Evolutionary conservation across 2,329 filamentous ascomycete species (phyloP).

Genomic region (Phialocephala sp.): DNA sequence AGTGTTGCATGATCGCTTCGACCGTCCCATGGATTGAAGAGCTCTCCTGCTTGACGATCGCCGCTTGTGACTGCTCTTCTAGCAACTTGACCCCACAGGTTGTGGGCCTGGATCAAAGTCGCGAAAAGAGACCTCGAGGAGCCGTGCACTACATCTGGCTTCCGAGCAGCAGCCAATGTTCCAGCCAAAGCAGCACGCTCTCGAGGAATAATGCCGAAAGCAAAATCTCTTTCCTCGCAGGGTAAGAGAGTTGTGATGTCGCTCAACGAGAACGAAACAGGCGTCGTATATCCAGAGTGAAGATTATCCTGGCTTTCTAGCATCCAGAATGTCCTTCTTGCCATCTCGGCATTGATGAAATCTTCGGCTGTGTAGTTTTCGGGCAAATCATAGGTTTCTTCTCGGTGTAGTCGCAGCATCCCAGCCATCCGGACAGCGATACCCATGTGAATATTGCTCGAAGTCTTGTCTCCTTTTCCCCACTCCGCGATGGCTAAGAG

Average conservation of each 20-base stretch:
- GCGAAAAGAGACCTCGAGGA: constrained; percentile 46
- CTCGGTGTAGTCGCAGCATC: constrained; percentile 45
- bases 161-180: constrained; percentile 40
- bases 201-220: constrained; percentile 42
- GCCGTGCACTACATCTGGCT: constrained; percentile 37
- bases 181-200: constrained; percentile 44
- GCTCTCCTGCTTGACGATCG: constrained; percentile 19
- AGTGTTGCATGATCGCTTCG: constrained; percentile 39
- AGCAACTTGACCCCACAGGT: constrained; percentile 47
- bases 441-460: constrained; percentile 54
- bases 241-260: constrained; percentile 47
- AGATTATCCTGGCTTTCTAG: constrained; percentile 46
- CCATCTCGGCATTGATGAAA: constrained; percentile 44
- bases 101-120: constrained; percentile 46
- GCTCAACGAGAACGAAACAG: constrained; percentile 43
- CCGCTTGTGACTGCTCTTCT: constrained; percentile 36
- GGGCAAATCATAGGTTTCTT: constrained; percentile 45
- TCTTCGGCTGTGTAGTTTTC: constrained; percentile 38
- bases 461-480: constrained; percentile 58
- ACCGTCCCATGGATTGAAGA: constrained; percentile 36
- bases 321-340: constrained; percentile 48
- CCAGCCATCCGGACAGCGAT: constrained; percentile 46
- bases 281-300: constrained; percentile 45
- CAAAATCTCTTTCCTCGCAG: constrained; percentile 47
- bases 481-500: constrained; percentile 64